Evolutionary conservation across 78 protist species (phyloP).

Genomic region (Bigelowiella natans): DNA sequence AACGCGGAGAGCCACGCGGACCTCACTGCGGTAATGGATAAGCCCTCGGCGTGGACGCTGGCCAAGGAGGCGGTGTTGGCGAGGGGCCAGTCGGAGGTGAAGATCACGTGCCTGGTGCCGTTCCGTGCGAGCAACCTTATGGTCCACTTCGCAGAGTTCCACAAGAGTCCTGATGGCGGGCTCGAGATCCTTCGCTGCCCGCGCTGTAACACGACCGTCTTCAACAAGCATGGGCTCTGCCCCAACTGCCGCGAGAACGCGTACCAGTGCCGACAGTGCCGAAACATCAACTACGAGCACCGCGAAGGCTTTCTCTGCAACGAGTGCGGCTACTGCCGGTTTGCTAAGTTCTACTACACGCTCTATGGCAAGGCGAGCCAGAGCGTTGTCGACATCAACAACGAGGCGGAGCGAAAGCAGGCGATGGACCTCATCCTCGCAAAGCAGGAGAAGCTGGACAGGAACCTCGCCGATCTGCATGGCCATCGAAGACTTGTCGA

Average conservation of each 20-base stretch:
- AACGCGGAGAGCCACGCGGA: neutral
- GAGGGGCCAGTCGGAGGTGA: neutral
- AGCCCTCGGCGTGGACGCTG: neutral
- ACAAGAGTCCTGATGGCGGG: slow-evolving; percentile 34
- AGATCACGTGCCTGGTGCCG: neutral
- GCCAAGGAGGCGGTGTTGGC: neutral
- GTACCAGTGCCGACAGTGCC: slow-evolving; percentile 82
- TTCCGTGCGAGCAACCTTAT: slow-evolving; percentile 32
- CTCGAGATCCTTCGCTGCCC: slow-evolving; percentile 54
- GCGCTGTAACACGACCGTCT: slow-evolving; percentile 55
- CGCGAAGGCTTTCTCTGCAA: slow-evolving; percentile 77
- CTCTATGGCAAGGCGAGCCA: neutral
- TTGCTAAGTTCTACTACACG: slow-evolving; percentile 42
- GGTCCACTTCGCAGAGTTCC: slow-evolving; percentile 65
- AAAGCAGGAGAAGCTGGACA: no score
- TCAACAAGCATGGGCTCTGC: slow-evolving; percentile 72
- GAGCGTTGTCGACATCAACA: neutral
- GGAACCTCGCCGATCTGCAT: no score
- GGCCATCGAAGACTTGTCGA: no score
- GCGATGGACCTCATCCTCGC: neutral
- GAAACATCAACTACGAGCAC: slow-evolving; percentile 85
- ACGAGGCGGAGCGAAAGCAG: neutral
- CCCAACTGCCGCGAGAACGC: slow-evolving; percentile 84
- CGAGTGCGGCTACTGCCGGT: slow-evolving; percentile 80
- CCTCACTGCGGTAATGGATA: neutral